These are phyloP conservation scores for Clathrus columnatus DNA, from an alignment of 768 basidiomycete species.

Conservation along the genomic window DNA sequence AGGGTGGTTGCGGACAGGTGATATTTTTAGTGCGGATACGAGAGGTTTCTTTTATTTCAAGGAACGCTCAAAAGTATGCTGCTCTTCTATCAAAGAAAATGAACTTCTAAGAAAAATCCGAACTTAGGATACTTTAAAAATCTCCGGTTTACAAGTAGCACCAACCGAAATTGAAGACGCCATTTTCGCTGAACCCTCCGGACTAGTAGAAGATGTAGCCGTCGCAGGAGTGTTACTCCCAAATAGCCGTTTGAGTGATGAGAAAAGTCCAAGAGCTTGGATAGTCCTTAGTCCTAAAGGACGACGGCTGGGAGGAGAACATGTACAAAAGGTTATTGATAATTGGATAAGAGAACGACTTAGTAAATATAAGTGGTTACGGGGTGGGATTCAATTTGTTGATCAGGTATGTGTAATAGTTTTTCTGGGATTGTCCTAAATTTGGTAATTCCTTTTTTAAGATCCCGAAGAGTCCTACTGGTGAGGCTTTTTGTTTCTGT, in stretches of 20 bases:
- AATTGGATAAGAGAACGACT: conserved; percentile 53
- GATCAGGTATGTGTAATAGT: conserved; percentile 34
- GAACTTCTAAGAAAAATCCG: too few relatives aligned
- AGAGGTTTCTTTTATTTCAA: conserved; percentile 45
- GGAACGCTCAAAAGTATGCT: not conserved
- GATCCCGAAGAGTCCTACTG: conserved; percentile 7
- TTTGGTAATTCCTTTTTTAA: not conserved
- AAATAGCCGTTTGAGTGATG: conserved; percentile 61
- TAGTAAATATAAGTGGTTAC: conserved; percentile 69
- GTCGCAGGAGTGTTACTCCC: conserved; percentile 62
- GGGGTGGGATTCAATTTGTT: conserved; percentile 65
- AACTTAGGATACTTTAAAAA: conserved; percentile 69
- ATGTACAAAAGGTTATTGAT: conserved; percentile 40
- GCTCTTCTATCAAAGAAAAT: too few relatives aligned
- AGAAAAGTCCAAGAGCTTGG: conserved; percentile 74
- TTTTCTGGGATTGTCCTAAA: not conserved
- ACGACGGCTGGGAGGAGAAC: conserved; percentile 33
- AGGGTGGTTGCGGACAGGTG: conserved; percentile 13
- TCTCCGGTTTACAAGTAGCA: conserved; percentile 73
- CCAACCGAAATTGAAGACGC: conserved; percentile 72
- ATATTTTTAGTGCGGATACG: conserved; percentile 44
- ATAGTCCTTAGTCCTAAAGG: conserved; percentile 56
- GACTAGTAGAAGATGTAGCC: conserved; percentile 52
- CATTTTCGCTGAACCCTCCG: conserved; percentile 51
- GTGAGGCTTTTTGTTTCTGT: not conserved